Base-by-base conservation (phyloP, 2,329 filamentous ascomycete genomes). In the Aspergillus pseudoglaucus region DNA sequence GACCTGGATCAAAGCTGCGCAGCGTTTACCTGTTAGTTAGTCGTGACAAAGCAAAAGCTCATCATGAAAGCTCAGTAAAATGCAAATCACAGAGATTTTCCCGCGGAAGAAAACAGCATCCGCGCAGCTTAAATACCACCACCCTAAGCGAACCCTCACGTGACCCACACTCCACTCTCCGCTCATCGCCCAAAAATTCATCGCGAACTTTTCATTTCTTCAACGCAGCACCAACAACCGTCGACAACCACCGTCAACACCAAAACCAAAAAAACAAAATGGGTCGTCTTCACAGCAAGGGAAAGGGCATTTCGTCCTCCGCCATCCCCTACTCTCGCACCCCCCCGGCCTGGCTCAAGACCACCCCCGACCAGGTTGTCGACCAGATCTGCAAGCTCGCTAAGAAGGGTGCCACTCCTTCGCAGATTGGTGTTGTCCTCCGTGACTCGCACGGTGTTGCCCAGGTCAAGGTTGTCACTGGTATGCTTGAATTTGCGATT, bases 371-470 rank as follows among this genome's bases (percentile, higher is more conserved):
- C 69, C 89, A 95, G 80, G 90, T 98, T 74, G 89, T 95, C 66
- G 93, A 98, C 74, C 90, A 97, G 61, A 98, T 98, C 80, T 90
- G 87, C 80, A 95, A 95, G 82, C 87, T 97, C 73, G 93, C 93
- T 72, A 90, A 88, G 81, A 97, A 97, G 87, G 93, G 94, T 80
- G 89, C 89, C 64, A 95, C 91, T 61, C 93, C 93, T 67, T 96
- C 90, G 59, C 91, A 97, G 82, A 98, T 98, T 69, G 93, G 94
- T 87, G 91, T 97, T 72, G 80, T 97, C 68, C 88, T 98, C 73
- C 85, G 94, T 81, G 94, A 98, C 79, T 90, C 86, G 71, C 93
- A 98, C 80, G 94, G 94, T 73, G 82, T 98, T 76, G 88, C 93
- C 66, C 93, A 97, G 80, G 91, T 96, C 78, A 94, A 93, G 83